Evolutionary conservation across 208 protist genomes (phyloP), one percentile per base, ranked within the genome.

Genomic region (Jaenimonas drosophilae): DNA sequence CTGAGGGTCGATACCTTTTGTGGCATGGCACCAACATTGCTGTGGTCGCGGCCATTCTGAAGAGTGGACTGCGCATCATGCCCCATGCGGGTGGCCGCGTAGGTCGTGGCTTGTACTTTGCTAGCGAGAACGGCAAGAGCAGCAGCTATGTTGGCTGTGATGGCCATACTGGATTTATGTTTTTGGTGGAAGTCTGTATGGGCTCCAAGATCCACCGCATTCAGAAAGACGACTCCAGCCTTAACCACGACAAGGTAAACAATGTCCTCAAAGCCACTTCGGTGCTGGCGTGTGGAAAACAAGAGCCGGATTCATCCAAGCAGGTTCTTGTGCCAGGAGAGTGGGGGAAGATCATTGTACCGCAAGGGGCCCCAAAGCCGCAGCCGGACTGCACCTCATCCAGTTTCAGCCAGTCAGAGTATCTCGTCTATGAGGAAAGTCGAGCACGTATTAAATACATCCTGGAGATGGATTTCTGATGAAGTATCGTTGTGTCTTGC

Each of bases 101-200:
- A 3, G 55, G 55, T 23, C 34, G 41, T 0, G 55, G 55, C 14
- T 48, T 62, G 14, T 62, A 62, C 55, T 62, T 62, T 49, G 55
- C 55, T 19, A 62, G 55, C 30, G 55, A 62, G 32, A 62, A 54
- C 37, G 49, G 46, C 55, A 62, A 62, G 46, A 62, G 55, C 39
- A 49, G 39, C 28, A 38, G 24, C 30, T 62, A 62, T 48, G 27
- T 32, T 14, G 39, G 41, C 19, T 32, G 16, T 11, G 25, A 51
- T 25, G 24, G 29, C 2, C 53, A 62, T 12, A 54, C 45, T 1
- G 55, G 55, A 24, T 47, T 40, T 36, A 54, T 62, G 46, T 62
- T 62, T 33, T 42, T 62, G 1, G 55, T 62, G 12, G 55, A 62
- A 41, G 44, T 51, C 31, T 62, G 55, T 40, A 62, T 62, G 55